Conservation (phyloP, 352 stramenopile species). For the Chrysophaeum taylorii region DNA sequence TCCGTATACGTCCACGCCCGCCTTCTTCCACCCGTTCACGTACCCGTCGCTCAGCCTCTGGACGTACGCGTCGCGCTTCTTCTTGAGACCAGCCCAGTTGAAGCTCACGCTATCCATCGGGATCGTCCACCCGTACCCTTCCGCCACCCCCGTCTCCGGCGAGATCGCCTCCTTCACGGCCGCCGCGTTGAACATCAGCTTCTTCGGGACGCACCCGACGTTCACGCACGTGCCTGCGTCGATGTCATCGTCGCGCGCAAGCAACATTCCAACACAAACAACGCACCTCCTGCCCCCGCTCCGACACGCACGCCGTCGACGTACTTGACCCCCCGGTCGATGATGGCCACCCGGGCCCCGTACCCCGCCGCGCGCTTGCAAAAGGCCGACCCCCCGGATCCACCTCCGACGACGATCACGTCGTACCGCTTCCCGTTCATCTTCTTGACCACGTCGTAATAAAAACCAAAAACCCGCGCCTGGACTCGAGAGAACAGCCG, state of each 20-base stretch:
- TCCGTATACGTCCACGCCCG: too few relatives aligned
- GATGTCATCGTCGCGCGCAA: too few relatives aligned
- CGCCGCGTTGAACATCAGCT: conserved; percentile 92
- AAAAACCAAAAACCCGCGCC: too few relatives aligned
- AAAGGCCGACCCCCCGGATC: conserved; percentile 65
- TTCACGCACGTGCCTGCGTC: conserved; percentile 52
- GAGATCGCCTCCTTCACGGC: conserved; percentile 72
- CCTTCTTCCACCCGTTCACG: conserved; percentile 73
- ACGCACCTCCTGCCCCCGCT: too few relatives aligned
- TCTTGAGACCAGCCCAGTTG: conserved; percentile 79
- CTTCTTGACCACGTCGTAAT: too few relatives aligned
- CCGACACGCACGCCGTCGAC: conserved; percentile 15
- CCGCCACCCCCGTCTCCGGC: conserved; percentile 56
- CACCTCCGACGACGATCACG: conserved; percentile 37
- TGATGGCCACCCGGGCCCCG: conserved; percentile 74
- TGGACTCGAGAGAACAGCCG: too few relatives aligned
- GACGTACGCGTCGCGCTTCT: conserved; percentile 84
- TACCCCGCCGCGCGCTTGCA: conserved; percentile 71
- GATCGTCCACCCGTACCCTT: too few relatives aligned
- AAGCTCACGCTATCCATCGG: conserved; percentile 51
- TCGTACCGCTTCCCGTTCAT: too few relatives aligned
- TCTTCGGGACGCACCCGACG: conserved; percentile 69
- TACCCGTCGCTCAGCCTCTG: conserved; percentile 90
- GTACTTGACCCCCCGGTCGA: conserved; percentile 50
- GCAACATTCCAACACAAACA: too few relatives aligned